Evolutionary conservation across 352 stramenopile genomes (phyloP).

Genomic region (Phytophthora europaea): DNA sequence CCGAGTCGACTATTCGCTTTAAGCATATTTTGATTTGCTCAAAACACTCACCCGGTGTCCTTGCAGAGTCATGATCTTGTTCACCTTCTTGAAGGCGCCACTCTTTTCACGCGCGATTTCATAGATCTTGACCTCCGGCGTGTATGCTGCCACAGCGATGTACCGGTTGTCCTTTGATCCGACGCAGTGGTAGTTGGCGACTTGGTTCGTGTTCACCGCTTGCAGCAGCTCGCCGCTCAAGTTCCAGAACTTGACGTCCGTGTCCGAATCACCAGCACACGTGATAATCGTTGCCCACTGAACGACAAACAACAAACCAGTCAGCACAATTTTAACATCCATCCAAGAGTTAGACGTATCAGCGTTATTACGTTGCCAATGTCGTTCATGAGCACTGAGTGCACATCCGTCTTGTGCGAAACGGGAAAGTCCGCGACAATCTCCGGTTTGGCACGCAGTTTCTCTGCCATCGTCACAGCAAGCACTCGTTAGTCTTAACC

Average conservation of each 20-base stretch:
- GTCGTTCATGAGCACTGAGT: slow-evolving; percentile 88
- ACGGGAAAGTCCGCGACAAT: slow-evolving; percentile 69
- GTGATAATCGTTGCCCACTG: slow-evolving; percentile 85
- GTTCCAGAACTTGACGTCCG: slow-evolving; percentile 88
- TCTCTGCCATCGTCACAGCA: slow-evolving; percentile 52
- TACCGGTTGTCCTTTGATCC: slow-evolving; percentile 87
- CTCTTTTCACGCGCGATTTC: slow-evolving; percentile 83
- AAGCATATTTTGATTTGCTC: not conserved
- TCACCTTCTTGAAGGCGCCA: slow-evolving; percentile 81
- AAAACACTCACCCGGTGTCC: slow-evolving; percentile 64
- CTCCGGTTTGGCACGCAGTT: slow-evolving; percentile 80
- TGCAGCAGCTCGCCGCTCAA: slow-evolving; percentile 72
- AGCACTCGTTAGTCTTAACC: slow-evolving; percentile 4
- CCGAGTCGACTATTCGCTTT: not conserved
- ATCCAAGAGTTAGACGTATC: not conserved
- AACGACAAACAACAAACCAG: slow-evolving; percentile 1
- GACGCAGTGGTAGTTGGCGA: slow-evolving; percentile 84
- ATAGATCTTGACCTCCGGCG: slow-evolving; percentile 86
- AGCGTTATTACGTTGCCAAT: slow-evolving; percentile 60
- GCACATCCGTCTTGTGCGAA: slow-evolving; percentile 79
- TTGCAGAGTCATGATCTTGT: slow-evolving; percentile 88
- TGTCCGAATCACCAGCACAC: slow-evolving; percentile 73
- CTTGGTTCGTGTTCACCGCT: slow-evolving; percentile 84
- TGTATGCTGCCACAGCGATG: slow-evolving; percentile 84
- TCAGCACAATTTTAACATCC: slow-evolving; percentile 3